Conservation (phyloP, 306 rosid genomes). For the Betula pendula region DNA sequence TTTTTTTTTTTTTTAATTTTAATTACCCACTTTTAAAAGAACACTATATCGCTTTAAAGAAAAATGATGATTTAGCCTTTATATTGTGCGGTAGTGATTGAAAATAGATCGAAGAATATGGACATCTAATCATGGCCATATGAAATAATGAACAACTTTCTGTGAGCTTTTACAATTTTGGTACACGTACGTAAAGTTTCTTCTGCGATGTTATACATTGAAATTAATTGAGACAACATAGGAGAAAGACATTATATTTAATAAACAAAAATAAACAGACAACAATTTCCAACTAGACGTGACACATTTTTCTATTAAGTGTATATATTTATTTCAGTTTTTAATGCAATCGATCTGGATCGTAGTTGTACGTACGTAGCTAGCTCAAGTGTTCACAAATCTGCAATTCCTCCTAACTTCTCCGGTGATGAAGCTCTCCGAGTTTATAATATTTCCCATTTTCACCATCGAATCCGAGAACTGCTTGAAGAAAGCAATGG, state of each 20-base stretch:
- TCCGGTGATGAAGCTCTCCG: conserved; percentile 60
- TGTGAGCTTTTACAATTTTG: not conserved
- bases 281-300: not conserved
- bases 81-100: too few species aligned
- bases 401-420: conserved; percentile 87
- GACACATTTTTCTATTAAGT: not conserved
- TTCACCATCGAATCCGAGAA: conserved; percentile 88
- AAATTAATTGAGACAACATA: not conserved
- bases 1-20: too few species aligned
- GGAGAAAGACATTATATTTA: not conserved
- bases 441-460: conserved; percentile 70
- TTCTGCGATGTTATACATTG: not conserved
- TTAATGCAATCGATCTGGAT: too few species aligned
- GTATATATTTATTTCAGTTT: not conserved
- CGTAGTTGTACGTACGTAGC: not conserved
- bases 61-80: too few species aligned
- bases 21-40: too few species aligned
- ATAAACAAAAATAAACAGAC: not conserved
- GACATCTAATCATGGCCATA: too few species aligned
- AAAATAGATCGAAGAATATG: too few species aligned
- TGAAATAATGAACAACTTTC: too few species aligned
- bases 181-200: not conserved
- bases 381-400: conserved; percentile 70
- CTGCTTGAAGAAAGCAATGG: conserved; percentile 77
- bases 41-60: too few species aligned